These are phyloP conservation scores for Begonia loranthoides DNA, from an alignment of 306 rosid species.

Conservation along the genomic window DNA sequence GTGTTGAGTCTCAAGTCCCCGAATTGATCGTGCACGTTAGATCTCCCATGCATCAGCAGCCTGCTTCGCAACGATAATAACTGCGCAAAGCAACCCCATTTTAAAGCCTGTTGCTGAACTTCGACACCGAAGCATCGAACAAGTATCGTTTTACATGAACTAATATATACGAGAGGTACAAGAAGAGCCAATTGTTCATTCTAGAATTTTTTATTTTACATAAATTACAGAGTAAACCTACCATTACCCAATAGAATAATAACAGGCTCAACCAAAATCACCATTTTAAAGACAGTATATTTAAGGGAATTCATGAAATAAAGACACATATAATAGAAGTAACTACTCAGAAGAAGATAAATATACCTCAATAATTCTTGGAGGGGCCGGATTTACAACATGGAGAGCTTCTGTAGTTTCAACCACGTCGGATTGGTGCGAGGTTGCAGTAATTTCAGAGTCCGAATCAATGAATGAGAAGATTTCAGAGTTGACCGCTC, in stretches of 20 bases:
- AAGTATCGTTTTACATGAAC: too few species aligned
- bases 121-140: background rate
- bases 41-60: constrained; percentile 59
- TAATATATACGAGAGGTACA: too few species aligned
- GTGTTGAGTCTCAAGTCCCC: constrained; percentile 88
- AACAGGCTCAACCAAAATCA: too few species aligned
- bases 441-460: constrained; percentile 27
- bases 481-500: constrained; percentile 38
- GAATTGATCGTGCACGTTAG: constrained; percentile 47
- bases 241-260: too few species aligned
- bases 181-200: too few species aligned
- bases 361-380: constrained; percentile 63
- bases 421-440: constrained; percentile 33
- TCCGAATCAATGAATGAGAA: constrained; percentile 48
- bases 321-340: background rate
- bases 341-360: background rate
- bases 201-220: too few species aligned
- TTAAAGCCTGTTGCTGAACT: background rate
- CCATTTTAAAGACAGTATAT: background rate
- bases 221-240: too few species aligned
- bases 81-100: constrained; percentile 27
- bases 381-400: constrained; percentile 47
- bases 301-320: background rate
- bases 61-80: constrained; percentile 65
- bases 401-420: constrained; percentile 47